Conservation (phyloP, 495 filamentous ascomycete genomes). For the Xylaria flabelliformis region DNA sequence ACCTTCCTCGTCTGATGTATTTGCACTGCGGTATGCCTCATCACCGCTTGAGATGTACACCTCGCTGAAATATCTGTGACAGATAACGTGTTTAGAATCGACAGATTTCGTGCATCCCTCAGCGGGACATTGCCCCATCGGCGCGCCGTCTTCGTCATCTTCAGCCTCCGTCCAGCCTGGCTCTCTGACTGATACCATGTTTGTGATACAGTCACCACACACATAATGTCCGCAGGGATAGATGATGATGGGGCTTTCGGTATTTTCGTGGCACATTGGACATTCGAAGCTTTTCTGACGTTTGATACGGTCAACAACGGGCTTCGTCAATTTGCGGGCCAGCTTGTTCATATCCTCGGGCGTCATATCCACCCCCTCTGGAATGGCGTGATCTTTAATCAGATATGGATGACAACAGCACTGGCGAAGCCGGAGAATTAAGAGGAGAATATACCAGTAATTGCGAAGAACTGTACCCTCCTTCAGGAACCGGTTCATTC, state of each 20-base stretch:
- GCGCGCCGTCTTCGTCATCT: slow-evolving; percentile 40
- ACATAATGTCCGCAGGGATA: slow-evolving; percentile 85
- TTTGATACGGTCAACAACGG: slow-evolving; percentile 74
- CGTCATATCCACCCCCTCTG: slow-evolving; percentile 49
- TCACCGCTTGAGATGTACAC: slow-evolving; percentile 65
- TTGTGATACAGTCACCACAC: slow-evolving; percentile 80
- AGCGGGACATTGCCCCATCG: slow-evolving; percentile 65
- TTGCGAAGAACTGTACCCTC: slow-evolving; percentile 74
- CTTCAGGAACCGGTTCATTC: slow-evolving; percentile 80
- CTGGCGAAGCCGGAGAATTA: slow-evolving; percentile 89
- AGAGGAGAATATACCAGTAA: slow-evolving; percentile 83
- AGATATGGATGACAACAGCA: slow-evolving; percentile 92
- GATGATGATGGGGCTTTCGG: slow-evolving; percentile 77
- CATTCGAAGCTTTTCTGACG: slow-evolving; percentile 66
- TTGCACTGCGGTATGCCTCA: slow-evolving; percentile 38
- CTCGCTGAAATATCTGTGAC: slow-evolving; percentile 74
- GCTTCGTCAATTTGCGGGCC: slow-evolving; percentile 64
- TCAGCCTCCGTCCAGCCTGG: slow-evolving; percentile 62
- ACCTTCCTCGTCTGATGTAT: slow-evolving; percentile 43
- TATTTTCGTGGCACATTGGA: slow-evolving; percentile 80
- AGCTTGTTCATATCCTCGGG: slow-evolving; percentile 67
- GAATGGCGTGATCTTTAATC: slow-evolving; percentile 74
- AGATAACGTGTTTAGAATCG: slow-evolving; percentile 71
- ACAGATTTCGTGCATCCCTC: slow-evolving; percentile 66
- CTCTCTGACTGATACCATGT: slow-evolving; percentile 67